These are phyloP conservation scores for Scenedesmus sp. DNA, from an alignment of 163 green algal species.

Conservation along the genomic window DNA sequence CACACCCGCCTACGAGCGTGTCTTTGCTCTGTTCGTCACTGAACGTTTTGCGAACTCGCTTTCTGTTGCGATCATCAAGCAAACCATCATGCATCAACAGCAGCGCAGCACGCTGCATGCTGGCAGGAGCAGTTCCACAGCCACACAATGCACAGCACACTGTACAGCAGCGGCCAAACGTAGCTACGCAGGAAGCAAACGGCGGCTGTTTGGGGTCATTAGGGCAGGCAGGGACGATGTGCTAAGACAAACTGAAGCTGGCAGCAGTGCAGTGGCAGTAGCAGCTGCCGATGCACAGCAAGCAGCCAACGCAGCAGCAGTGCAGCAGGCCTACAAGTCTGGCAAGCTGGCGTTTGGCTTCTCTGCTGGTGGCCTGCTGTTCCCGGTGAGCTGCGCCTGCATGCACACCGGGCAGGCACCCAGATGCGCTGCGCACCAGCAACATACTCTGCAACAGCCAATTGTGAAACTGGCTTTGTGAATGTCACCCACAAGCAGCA, in stretches of 20 bases:
- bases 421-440: too few relatives aligned
- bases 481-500: too few relatives aligned
- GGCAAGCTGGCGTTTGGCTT: slow-evolving; percentile 49
- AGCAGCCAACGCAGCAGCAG: slow-evolving; percentile 5
- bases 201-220: background rate
- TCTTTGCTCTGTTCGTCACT: background rate
- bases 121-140: background rate
- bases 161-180: background rate
- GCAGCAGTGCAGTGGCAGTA: background rate
- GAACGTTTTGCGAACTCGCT: background rate
- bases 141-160: background rate
- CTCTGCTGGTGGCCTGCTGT: slow-evolving; percentile 48
- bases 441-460: too few relatives aligned
- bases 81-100: background rate
- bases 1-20: too few relatives aligned
- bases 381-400: slow-evolving; percentile 30
- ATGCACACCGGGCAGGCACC: background rate
- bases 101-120: background rate
- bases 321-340: slow-evolving; percentile 7
- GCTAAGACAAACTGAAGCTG: background rate
- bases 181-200: background rate
- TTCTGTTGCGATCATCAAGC: background rate
- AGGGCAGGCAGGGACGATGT: background rate
- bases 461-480: too few relatives aligned
- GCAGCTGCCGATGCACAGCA: background rate